Evolutionary conservation across 257 asterid species (phyloP).

Genomic region (Penstemon barbatus): DNA sequence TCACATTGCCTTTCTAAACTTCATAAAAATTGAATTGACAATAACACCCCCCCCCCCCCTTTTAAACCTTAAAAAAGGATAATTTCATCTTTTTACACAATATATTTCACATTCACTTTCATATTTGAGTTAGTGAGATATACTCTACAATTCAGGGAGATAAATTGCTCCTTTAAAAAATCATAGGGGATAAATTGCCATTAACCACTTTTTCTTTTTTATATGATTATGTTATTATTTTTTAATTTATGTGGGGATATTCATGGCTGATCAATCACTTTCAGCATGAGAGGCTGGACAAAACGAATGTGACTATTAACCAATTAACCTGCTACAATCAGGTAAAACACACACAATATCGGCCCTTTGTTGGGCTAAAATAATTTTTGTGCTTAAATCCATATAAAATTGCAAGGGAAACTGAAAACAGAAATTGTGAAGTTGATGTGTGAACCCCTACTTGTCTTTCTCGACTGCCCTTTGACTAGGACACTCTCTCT

Average conservation of each 20-base stretch:
- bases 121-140: too few species aligned
- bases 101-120: too few species aligned
- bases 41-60: too few species aligned
- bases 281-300: conserved; percentile 18
- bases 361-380: neutral
- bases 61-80: too few species aligned
- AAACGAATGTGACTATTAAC: conserved; percentile 21
- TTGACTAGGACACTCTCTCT: neutral
- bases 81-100: too few species aligned
- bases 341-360: neutral
- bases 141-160: too few species aligned
- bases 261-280: conserved; percentile 23
- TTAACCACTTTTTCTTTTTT: neutral
- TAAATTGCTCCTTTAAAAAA: too few species aligned
- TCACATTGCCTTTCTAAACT: too few species aligned
- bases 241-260: neutral
- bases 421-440: neutral
- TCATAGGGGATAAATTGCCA: neutral
- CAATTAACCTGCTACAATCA: neutral
- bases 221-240: neutral
- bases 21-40: too few species aligned
- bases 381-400: neutral
- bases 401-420: neutral
- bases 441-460: conserved; percentile 7
- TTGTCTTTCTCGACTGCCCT: conserved; percentile 1